Conservation (phyloP, 2,329 filamentous ascomycete species). For the Tolypocladium inflatum region DNA sequence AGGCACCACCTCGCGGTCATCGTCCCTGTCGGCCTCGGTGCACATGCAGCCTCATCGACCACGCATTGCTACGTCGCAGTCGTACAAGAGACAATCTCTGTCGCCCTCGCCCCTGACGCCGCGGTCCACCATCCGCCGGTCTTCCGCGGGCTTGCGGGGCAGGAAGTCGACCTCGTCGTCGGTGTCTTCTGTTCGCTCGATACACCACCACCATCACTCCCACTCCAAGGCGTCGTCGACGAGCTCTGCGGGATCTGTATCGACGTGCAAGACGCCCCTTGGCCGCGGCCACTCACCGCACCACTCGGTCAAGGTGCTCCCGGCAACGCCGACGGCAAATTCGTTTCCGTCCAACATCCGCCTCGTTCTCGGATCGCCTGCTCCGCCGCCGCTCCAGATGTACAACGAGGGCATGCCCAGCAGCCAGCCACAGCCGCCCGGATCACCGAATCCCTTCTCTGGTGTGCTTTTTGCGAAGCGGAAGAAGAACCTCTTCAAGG, state of each 20-base stretch:
- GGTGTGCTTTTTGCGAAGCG: conserved; percentile 71
- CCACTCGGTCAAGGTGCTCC: conserved; percentile 88
- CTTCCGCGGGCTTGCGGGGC: conserved; percentile 74
- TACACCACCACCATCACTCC: conserved; percentile 76
- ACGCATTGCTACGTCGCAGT: conserved; percentile 21
- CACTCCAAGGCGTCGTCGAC: conserved; percentile 94
- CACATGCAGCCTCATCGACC: conserved; percentile 15
- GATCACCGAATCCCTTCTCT: conserved; percentile 49
- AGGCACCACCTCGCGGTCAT: conserved; percentile 11
- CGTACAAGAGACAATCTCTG: conserved; percentile 67
- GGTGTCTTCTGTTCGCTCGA: conserved; percentile 83
- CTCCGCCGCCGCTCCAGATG: conserved; percentile 37
- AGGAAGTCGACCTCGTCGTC: conserved; percentile 95
- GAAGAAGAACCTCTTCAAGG: conserved; percentile 76
- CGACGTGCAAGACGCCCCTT: conserved; percentile 57
- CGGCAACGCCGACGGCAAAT: conserved; percentile 68
- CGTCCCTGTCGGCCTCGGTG: conserved; percentile 15
- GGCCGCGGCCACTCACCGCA: conserved; percentile 67
- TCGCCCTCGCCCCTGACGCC: conserved; percentile 85
- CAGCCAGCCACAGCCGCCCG: conserved; percentile 30
- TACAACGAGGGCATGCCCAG: conserved; percentile 52
- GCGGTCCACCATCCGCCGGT: conserved; percentile 73
- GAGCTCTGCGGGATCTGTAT: conserved; percentile 69
- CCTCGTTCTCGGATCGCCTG: conserved; percentile 55
- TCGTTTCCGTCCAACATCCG: conserved; percentile 81